Evolutionary conservation across 2,329 filamentous ascomycete species (phyloP), one percentile per base, ranked within the genome.

Genomic region (Aspergillus sp.): DNA sequence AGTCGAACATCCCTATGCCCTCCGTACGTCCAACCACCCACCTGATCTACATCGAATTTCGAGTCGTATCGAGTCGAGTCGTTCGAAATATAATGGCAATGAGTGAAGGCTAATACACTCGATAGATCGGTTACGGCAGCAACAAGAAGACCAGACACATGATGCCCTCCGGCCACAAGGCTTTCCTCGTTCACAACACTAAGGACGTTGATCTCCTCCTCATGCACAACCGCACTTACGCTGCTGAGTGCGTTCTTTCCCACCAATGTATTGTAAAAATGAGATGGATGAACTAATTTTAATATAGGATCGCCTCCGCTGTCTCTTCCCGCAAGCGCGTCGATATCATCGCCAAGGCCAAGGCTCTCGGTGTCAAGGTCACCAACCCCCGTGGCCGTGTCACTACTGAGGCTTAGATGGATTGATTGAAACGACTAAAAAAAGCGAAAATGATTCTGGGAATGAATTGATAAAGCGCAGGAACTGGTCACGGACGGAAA

Each of bases 91-190:
- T 2, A 23, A 19, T 9, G 15, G 21, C 19, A 31, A 40, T 15
- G 33, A 19, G n/a, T 4, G 11, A 35, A 46, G 31, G 47, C 40
- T 49, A 55, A 55, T 49, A 44, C 53, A 23, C 23, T 21, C 21
- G 52, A 62, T 77, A 97, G 95, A 99, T 99, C 79, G 95, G 95
- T 76, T 99, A 93, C 80, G 93, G 95, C 73, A 95, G 90, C 83
- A 98, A 98, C 91, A 96, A 91, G 88, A 98, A 98, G 88, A 99
- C 95, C 78, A 89, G 91, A 77, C 93, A 96, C 87, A 89, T 98
- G 89, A 96, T 92, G 86, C 95, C 95, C 79, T 96, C 92, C 74
- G 95, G 95, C 83, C 93, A 98, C 90, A 98, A 97, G 89, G 91
- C 93, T 69, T 99, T 99, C 90, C 88, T 98, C 77, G 95, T 99